Evolutionary conservation across 2,329 filamentous ascomycete genomes (phyloP).

Genomic region (Verticillium longisporum): DNA sequence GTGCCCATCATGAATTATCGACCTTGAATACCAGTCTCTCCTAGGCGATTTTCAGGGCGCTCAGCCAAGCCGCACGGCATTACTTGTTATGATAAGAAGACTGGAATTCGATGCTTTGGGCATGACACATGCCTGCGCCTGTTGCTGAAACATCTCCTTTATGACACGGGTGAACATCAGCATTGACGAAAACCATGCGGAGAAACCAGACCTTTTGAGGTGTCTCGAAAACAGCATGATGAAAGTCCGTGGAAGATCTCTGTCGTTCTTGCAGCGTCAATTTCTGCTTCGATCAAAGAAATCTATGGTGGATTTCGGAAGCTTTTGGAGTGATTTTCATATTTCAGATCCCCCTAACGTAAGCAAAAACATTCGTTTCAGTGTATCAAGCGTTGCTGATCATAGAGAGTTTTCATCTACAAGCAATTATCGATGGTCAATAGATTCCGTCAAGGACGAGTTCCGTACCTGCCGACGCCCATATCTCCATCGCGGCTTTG

Average conservation of each 20-base stretch:
- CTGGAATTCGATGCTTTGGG: background rate
- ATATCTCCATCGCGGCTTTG: no score
- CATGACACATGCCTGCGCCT: background rate
- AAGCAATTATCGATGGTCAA: no score
- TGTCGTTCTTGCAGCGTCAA: background rate
- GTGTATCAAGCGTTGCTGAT: no score
- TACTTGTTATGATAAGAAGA: background rate
- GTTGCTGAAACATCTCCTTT: background rate
- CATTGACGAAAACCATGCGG: background rate
- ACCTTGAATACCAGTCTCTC: background rate
- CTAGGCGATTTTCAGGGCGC: background rate
- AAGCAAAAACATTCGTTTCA: no score
- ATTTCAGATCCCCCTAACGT: no score
- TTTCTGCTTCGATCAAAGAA: no score
- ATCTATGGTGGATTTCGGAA: no score
- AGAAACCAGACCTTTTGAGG: background rate
- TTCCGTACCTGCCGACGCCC: no score
- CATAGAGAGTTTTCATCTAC: no score
- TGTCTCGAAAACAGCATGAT: background rate
- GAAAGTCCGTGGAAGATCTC: background rate
- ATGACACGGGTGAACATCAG: background rate
- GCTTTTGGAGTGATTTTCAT: no score
- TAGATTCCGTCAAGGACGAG: no score
- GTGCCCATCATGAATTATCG: background rate
- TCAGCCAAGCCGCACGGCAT: background rate